phyloP scores from a whole-genome alignment of 768 basidiomycete species.

The Lactarius hatsudake region DNA sequence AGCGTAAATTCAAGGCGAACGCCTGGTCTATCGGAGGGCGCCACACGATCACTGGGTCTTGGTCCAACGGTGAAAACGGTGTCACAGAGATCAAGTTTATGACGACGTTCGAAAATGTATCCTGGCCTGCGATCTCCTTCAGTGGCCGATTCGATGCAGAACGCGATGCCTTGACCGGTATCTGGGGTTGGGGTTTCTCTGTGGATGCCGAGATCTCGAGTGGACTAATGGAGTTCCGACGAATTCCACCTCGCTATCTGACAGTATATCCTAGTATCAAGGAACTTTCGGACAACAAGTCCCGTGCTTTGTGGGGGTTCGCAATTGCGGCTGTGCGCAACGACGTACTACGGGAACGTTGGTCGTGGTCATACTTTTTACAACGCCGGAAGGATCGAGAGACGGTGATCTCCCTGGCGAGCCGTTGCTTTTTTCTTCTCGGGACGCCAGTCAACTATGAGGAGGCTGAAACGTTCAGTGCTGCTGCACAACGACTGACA shows the following conservation, averaged over 20 bases:
- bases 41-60: slow-evolving; percentile 25
- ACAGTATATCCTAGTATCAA: slow-evolving; percentile 31
- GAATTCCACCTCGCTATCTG: slow-evolving; percentile 29
- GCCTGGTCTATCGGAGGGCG: slow-evolving; percentile 19
- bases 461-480: slow-evolving; percentile 26
- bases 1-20: slow-evolving; percentile 11
- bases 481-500: slow-evolving; percentile 25
- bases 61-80: slow-evolving; percentile 21
- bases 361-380: slow-evolving; percentile 35
- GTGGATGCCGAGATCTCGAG: neutral
- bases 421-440: slow-evolving; percentile 24
- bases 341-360: slow-evolving; percentile 29
- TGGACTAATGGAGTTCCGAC: slow-evolving; percentile 30
- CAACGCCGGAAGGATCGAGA: slow-evolving; percentile 32
- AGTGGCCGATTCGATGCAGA: slow-evolving; percentile 8
- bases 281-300: slow-evolving; percentile 28
- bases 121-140: slow-evolving; percentile 14
- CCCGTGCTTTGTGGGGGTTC: slow-evolving; percentile 34
- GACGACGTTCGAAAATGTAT: slow-evolving; percentile 11
- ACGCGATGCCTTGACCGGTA: slow-evolving; percentile 15
- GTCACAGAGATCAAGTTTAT: slow-evolving; percentile 20
- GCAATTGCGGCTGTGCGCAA: slow-evolving; percentile 31
- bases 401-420: slow-evolving; percentile 31
- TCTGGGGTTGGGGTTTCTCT: slow-evolving; percentile 7
- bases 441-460: slow-evolving; percentile 24